These are phyloP conservation scores for Plasmodium vivax DNA, from an alignment of 169 alveolate genomes.

Conservation along the genomic window DNA sequence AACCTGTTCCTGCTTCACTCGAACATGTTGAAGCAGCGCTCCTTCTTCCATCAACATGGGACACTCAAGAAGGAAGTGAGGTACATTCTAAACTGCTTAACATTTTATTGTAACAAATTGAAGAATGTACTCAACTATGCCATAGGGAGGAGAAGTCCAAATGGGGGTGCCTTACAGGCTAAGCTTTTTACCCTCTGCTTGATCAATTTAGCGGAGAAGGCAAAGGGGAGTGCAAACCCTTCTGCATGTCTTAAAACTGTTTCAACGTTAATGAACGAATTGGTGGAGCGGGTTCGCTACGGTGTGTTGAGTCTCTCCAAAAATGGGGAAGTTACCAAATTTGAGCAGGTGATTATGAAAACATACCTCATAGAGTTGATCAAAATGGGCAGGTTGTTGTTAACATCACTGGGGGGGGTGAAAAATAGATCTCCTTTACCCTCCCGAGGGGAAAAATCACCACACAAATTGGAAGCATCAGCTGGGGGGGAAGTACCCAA, in stretches of 20 bases:
- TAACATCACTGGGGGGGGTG: background rate
- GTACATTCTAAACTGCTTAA: constrained; percentile 24
- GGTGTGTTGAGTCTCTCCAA: constrained; percentile 14
- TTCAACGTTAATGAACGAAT: constrained; percentile 7
- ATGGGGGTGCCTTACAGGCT: background rate
- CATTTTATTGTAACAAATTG: constrained; percentile 34
- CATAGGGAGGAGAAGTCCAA: constrained; percentile 6
- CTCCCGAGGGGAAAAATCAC: too few species aligned
- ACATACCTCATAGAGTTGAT: constrained; percentile 26
- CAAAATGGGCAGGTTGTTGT: constrained; percentile 11
- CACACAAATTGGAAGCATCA: too few species aligned
- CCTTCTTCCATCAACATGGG: background rate
- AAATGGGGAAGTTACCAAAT: constrained; percentile 2
- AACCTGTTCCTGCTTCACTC: constrained; percentile 13
- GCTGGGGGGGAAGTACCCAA: background rate
- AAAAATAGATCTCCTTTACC: background rate
- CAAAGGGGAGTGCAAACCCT: background rate
- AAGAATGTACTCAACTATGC: constrained; percentile 39
- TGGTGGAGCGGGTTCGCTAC: background rate
- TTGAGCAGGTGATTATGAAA: constrained; percentile 44
- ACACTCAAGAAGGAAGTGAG: background rate
- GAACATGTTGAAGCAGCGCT: constrained; percentile 25
- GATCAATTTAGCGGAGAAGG: constrained; percentile 25
- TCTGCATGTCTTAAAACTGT: background rate
- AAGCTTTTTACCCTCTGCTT: constrained; percentile 36